Conservation (phyloP, 2,329 filamentous ascomycete species). For the Penicillium sp. region DNA sequence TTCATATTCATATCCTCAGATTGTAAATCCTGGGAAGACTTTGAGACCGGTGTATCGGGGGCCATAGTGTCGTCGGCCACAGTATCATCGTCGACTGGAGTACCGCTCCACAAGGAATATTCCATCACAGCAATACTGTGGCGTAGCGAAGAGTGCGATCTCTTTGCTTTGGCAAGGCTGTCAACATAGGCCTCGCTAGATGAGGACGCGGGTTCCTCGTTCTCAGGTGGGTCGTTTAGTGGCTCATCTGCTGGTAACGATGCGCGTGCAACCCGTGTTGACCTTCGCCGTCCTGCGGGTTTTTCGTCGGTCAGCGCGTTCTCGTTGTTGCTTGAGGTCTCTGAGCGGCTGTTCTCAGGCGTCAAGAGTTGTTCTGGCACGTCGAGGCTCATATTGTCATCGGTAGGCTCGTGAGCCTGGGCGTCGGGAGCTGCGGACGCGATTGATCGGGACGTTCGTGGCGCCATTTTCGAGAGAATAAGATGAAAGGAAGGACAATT, state of each 20-base stretch:
- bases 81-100: slow-evolving; percentile 17
- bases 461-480: slow-evolving; percentile 28
- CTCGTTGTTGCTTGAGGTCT: slow-evolving; percentile 43
- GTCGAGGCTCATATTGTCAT: slow-evolving; percentile 35
- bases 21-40: slow-evolving; percentile 32
- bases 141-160: slow-evolving; percentile 37
- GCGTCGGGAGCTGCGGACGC: slow-evolving; percentile 36
- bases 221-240: slow-evolving; percentile 27
- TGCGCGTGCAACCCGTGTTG: slow-evolving; percentile 43
- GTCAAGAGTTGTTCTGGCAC: slow-evolving; percentile 43
- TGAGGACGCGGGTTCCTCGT: slow-evolving; percentile 17
- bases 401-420: slow-evolving; percentile 26
- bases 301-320: slow-evolving; percentile 37
- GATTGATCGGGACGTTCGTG: slow-evolving; percentile 26
- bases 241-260: slow-evolving; percentile 35
- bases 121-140: slow-evolving; percentile 45
- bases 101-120: slow-evolving; percentile 29
- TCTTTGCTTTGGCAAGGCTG: slow-evolving; percentile 35
- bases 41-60: slow-evolving; percentile 37
- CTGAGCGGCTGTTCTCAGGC: slow-evolving; percentile 45
- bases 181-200: slow-evolving; percentile 37
- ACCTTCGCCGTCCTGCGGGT: slow-evolving; percentile 30
- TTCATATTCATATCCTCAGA: slow-evolving; percentile 23
- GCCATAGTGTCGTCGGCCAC: slow-evolving; percentile 26
- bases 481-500: slow-evolving; percentile 10